Evolutionary conservation across 352 stramenopile species (phyloP).

Genomic region (Phytophthora aleatoria): DNA sequence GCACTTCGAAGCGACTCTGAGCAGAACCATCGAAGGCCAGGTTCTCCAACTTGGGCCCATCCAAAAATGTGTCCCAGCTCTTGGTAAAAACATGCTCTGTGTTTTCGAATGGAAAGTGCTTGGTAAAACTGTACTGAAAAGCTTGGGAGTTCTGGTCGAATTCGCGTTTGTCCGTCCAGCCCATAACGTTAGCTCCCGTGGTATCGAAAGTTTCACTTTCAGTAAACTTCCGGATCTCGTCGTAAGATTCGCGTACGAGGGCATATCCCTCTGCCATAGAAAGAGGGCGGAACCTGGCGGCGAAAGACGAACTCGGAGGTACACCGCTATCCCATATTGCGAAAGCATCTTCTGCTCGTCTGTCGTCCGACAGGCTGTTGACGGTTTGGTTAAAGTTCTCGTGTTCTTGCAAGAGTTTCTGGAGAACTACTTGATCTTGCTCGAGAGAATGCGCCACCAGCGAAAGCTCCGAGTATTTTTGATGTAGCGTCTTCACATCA

Average conservation of each 20-base stretch:
- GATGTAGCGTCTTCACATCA: constrained; percentile 2
- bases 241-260: constrained; percentile 54
- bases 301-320: constrained; percentile 39
- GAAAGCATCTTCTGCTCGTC: constrained; percentile 5
- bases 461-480: constrained; percentile 39
- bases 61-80: constrained; percentile 42
- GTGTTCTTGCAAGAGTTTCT: constrained; percentile 28
- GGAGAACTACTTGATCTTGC: constrained; percentile 44
- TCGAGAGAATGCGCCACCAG: constrained; percentile 41
- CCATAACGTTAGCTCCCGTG: constrained; percentile 42
- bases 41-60: constrained; percentile 36
- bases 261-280: constrained; percentile 33
- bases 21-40: constrained; percentile 47
- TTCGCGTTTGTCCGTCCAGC: constrained; percentile 50
- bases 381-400: constrained; percentile 30
- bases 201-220: constrained; percentile 24
- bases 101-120: constrained; percentile 35
- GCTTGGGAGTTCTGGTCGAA: constrained; percentile 25
- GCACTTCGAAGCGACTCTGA: constrained; percentile 42
- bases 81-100: constrained; percentile 34
- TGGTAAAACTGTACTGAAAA: constrained; percentile 44
- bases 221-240: constrained; percentile 43
- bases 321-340: constrained; percentile 33
- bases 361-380: constrained; percentile 5
- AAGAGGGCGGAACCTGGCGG: constrained; percentile 25